Evolutionary conservation across 2,329 filamentous ascomycete genomes (phyloP).

Genomic region (Nothopassalora personata): DNA sequence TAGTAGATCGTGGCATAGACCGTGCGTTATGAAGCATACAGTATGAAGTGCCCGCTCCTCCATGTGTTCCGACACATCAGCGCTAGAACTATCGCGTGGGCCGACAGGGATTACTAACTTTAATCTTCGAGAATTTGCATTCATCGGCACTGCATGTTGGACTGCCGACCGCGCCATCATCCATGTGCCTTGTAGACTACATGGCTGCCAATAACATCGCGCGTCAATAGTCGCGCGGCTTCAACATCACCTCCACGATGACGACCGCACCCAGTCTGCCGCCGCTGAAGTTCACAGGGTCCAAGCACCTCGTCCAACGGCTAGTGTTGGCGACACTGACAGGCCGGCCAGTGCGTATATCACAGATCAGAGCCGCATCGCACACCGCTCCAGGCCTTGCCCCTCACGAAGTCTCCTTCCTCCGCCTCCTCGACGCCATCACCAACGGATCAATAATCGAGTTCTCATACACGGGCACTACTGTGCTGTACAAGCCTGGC

Average conservation of each 20-base stretch:
- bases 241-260: slow-evolving; percentile 17
- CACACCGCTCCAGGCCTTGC: slow-evolving; percentile 83
- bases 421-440: slow-evolving; percentile 86
- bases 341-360: slow-evolving; percentile 82
- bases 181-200: background rate
- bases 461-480: slow-evolving; percentile 93
- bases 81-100: background rate
- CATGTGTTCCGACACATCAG: background rate
- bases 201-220: background rate
- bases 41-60: background rate
- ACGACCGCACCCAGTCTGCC: slow-evolving; percentile 24
- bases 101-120: background rate
- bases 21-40: background rate
- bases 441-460: slow-evolving; percentile 95
- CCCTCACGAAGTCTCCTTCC: slow-evolving; percentile 88
- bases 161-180: background rate
- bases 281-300: slow-evolving; percentile 62
- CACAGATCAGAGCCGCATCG: slow-evolving; percentile 83
- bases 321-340: slow-evolving; percentile 88
- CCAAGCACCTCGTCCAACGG: slow-evolving; percentile 75
- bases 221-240: background rate
- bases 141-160: background rate
- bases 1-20: background rate
- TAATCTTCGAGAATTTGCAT: background rate
- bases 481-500: slow-evolving; percentile 84